Base-by-base conservation (phyloP, 2,329 filamentous ascomycete species). In the Aschersonia sp. region DNA sequence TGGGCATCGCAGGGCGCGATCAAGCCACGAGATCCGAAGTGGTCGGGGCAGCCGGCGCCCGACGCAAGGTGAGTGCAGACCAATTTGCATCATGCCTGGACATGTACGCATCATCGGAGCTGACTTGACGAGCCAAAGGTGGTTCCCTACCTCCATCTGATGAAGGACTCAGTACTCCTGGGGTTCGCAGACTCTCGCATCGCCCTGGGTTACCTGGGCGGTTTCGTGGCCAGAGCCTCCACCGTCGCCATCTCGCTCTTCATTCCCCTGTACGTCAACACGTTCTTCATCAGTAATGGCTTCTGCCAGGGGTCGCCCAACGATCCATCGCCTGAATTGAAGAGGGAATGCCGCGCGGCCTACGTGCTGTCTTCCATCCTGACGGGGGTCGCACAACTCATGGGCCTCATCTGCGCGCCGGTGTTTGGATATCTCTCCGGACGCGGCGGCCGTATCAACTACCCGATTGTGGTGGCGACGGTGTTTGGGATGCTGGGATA, bases 191-290 rank as follows among this genome's bases (percentile, higher is more conserved):
- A 94, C 59, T 73, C 79, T 8, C 77, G 84, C 55, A 94, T 98
- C 51, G 82, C 80, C 14, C 73, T 97, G 0, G 90, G 85, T 31
- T 98, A 97, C 58, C 69, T 97, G 0, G 92, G 90, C 52, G 92
- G 92, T 1, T 95, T 97, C 57, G 90, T 98, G 2, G 90, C 89
- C 8, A 81, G 92, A 48, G 89, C 92, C 6, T 95, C 89, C 1
- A 95, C 88, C 0, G 92, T 98, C 5, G 90, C 86, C 46, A 94
- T 98, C 53, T 94, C 87, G 1, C 76, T 97, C 5, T 98, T 97
- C 66, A 84, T 98, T 47, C 92, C 92, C 1, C 75, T 98, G 2
- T 94, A 85, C 59, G 80, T 95, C 56, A 97, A 97, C 61, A 82
- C 87, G 30, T 95, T 87, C 63, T 97, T 90, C 64, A 84, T 90